Evolutionary conservation across 192 early-diverging fungal species (phyloP), one percentile per base, ranked within the genome.

Genomic region (Umbelopsis isabellina): DNA sequence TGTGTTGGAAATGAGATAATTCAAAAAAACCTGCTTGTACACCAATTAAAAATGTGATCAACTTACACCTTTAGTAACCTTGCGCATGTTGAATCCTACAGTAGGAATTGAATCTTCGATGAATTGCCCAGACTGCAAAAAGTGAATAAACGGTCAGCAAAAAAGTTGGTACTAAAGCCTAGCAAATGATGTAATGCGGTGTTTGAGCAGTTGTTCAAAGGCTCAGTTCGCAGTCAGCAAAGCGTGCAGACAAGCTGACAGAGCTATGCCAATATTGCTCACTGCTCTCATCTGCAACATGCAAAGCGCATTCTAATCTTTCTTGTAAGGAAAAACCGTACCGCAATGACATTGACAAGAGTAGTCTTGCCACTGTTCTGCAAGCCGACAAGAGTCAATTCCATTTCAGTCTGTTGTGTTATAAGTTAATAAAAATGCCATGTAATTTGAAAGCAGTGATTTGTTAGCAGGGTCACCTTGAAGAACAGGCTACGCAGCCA

Each of bases 31-130:
- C 6, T 41, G 37, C 37, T 41, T 41, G 27, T 41, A 5, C 37
- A 4, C 6, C 5, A 41, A 41, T 10, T 9, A 41, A 41, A 41
- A 10, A 6, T 10, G 37, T 41, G 37, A 0, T 41, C 10, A 9
- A 41, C 55, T 27, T 35, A 93, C 94, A 70, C 93, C 92, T 84
- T 93, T 93, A 11, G 91, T 90, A 45, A 94, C 91, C 74, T 92
- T 98, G 72, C 97, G 87, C 98, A 99, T 99, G 77, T 98, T 98
- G 79, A 98, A 99, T 12, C 98, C 98, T 22, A 99, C 95, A 7
- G 98, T 99, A 3, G 98, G 98, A 52, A 98, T 98, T 88, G 88
- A 88, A 74, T 95, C 93, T 79, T 95, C 93, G 2, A 85, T 89
- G 68, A 88, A 95, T 74, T 92, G 88, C 20, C 92, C 92, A 27